Conservation (phyloP, 164 flowering plant genomes). For the Kingdonia uniflora region DNA sequence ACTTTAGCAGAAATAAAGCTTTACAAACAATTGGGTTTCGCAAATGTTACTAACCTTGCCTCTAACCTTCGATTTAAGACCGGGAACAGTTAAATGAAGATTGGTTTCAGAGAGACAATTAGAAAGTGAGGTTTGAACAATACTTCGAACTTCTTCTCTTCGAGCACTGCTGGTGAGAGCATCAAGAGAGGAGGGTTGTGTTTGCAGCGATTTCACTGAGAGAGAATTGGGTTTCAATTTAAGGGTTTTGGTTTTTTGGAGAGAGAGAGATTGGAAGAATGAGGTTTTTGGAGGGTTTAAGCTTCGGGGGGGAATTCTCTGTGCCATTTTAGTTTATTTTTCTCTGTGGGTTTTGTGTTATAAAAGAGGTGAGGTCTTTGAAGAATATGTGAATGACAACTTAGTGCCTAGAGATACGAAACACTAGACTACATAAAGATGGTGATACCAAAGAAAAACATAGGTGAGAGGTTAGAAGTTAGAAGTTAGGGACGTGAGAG, state of each 20-base stretch:
- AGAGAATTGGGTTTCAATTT: not conserved
- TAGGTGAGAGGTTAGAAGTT: no score
- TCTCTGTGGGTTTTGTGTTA: no score
- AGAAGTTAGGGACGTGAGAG: no score
- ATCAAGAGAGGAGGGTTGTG: slow-evolving; percentile 4
- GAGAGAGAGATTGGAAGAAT: not conserved
- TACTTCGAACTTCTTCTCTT: slow-evolving; percentile 32
- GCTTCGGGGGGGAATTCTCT: no score
- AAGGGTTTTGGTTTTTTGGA: not conserved
- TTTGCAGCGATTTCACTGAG: not conserved
- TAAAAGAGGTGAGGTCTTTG: no score
- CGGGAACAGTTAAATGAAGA: slow-evolving; percentile 62
- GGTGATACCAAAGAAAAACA: no score
- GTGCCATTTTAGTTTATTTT: no score
- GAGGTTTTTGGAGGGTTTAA: slow-evolving; percentile 12
- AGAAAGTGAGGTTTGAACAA: slow-evolving; percentile 29
- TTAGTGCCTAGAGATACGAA: no score
- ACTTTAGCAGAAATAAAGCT: no score
- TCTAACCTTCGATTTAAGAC: slow-evolving; percentile 59
- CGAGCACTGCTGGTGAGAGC: slow-evolving; percentile 10
- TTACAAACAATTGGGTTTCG: no score
- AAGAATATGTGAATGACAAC: no score
- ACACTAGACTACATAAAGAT: no score
- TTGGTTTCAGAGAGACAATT: slow-evolving; percentile 79
- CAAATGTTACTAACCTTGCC: slow-evolving; percentile 53